Percentiles rank a stretch among this genome's conserved stretches.
Evolutionary conservation across 176 grass and related monocot genomes (phyloP).

Genomic region (Thalia dealbata): DNA sequence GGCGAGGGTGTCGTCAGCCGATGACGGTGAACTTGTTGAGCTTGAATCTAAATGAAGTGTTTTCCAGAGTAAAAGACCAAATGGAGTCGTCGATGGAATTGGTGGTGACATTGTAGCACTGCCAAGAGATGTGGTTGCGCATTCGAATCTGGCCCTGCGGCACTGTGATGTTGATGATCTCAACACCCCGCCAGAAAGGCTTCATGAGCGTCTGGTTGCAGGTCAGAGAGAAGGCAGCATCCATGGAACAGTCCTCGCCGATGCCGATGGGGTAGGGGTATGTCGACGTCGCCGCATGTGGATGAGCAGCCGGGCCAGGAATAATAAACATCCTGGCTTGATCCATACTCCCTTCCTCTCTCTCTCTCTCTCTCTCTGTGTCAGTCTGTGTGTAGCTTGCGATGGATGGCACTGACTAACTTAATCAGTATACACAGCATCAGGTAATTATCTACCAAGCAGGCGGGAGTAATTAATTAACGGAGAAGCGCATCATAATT

Average conservation of each 20-base stretch:
- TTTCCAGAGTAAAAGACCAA: background rate
- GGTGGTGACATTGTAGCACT: slow-evolving; percentile 15
- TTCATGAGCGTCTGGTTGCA: slow-evolving; percentile 9
- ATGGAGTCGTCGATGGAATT: background rate
- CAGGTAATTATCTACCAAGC: too few relatives aligned
- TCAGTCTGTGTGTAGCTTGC: too few relatives aligned
- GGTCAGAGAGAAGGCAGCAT: background rate
- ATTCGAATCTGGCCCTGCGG: slow-evolving; percentile 28
- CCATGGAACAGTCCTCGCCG: slow-evolving; percentile 34
- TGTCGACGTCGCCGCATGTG: slow-evolving; percentile 40
- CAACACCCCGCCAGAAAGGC: background rate
- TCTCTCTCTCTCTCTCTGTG: too few relatives aligned
- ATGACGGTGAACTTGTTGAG: slow-evolving; percentile 57
- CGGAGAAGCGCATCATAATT: too few relatives aligned
- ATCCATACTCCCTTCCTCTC: too few relatives aligned
- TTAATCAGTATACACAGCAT: too few relatives aligned
- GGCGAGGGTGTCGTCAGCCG: slow-evolving; percentile 45
- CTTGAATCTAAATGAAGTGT: slow-evolving; percentile 30
- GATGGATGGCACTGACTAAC: too few relatives aligned
- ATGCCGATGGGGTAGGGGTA: slow-evolving; percentile 79
- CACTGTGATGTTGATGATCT: slow-evolving; percentile 10
- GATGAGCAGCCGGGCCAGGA: slow-evolving; percentile 17
- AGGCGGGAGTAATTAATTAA: too few relatives aligned
- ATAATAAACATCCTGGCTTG: too few relatives aligned
- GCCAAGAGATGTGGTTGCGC: slow-evolving; percentile 38